Evolutionary conservation across 352 stramenopile genomes (phyloP).

Genomic region (Phytophthora macrochlamydospora): DNA sequence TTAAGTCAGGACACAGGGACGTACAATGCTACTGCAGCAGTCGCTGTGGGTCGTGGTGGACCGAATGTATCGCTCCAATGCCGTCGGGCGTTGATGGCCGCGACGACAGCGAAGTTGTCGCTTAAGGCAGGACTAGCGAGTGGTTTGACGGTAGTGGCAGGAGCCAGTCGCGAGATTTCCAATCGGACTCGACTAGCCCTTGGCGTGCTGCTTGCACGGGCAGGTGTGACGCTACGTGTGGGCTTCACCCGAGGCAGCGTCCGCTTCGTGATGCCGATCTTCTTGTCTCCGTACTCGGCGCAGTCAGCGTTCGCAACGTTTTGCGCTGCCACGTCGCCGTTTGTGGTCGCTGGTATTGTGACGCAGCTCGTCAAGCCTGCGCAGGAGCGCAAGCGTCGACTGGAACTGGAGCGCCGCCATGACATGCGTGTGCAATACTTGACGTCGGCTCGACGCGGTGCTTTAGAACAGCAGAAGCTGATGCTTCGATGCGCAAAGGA

Average conservation of each 20-base stretch:
- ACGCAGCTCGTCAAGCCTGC: slow-evolving; percentile 72
- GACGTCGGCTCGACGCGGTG: slow-evolving; percentile 48
- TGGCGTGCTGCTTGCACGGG: slow-evolving; percentile 57
- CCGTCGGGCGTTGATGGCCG: slow-evolving; percentile 41
- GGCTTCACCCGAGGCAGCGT: slow-evolving; percentile 82
- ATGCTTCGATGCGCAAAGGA: slow-evolving; percentile 71
- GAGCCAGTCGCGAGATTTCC: slow-evolving; percentile 64
- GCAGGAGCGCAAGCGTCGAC: slow-evolving; percentile 59
- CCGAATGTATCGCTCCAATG: slow-evolving; percentile 69
- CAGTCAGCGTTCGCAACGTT: slow-evolving; percentile 79
- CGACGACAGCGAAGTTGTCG: slow-evolving; percentile 56
- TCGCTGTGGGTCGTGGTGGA: slow-evolving; percentile 50
- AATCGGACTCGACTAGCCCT: slow-evolving; percentile 61
- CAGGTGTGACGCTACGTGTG: slow-evolving; percentile 66
- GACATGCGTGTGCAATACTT: slow-evolving; percentile 67
- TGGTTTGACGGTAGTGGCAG: slow-evolving; percentile 54
- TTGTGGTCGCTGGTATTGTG: slow-evolving; percentile 67
- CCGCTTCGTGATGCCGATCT: slow-evolving; percentile 84
- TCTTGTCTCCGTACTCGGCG: slow-evolving; percentile 73
- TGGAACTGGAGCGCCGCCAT: slow-evolving; percentile 48
- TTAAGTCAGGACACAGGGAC: slow-evolving; percentile 51
- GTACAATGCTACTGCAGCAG: slow-evolving; percentile 45
- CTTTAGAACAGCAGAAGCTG: slow-evolving; percentile 74
- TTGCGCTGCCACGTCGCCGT: slow-evolving; percentile 70
- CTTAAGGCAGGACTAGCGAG: slow-evolving; percentile 52